Evolutionary conservation across 1,139 yeast species (phyloP).

Genomic region (Nakaseomyces glabratus): DNA sequence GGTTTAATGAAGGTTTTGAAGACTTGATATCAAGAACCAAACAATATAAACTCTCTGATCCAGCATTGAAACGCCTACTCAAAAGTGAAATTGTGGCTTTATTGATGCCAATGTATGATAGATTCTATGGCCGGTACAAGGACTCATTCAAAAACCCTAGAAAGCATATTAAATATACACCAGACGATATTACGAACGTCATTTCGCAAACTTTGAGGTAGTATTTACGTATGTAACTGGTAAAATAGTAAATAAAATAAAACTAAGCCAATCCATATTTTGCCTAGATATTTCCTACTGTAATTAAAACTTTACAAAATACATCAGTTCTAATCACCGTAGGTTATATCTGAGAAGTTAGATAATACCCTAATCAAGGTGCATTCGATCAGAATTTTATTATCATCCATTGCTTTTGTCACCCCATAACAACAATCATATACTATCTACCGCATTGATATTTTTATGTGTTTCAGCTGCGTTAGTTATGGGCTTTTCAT

Average conservation of each 20-base stretch:
- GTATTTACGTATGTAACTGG: no score
- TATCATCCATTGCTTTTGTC: neutral
- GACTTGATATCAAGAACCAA: slow-evolving; percentile 58
- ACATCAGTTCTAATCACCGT: no score
- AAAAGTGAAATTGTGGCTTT: slow-evolving; percentile 37
- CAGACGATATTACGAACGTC: slow-evolving; percentile 25
- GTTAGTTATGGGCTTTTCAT: slow-evolving; percentile 1
- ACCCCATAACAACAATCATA: no score
- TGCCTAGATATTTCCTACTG: no score
- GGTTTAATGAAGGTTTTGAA: slow-evolving; percentile 77
- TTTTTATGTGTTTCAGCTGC: neutral
- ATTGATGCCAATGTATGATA: slow-evolving; percentile 73
- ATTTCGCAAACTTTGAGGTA: slow-evolving; percentile 30
- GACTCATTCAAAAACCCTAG: slow-evolving; percentile 30
- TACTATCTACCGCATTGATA: neutral
- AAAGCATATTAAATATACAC: slow-evolving; percentile 37
- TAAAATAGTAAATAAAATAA: no score
- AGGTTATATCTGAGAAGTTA: no score
- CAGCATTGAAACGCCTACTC: slow-evolving; percentile 42
- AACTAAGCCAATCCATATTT: neutral
- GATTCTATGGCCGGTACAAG: slow-evolving; percentile 46
- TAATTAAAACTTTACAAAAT: no score
- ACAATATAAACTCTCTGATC: slow-evolving; percentile 57
- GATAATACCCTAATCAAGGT: no score
- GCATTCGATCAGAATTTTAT: no score